Conservation (phyloP, 495 filamentous ascomycete species). For the Aspergillus carlsbadensis region DNA sequence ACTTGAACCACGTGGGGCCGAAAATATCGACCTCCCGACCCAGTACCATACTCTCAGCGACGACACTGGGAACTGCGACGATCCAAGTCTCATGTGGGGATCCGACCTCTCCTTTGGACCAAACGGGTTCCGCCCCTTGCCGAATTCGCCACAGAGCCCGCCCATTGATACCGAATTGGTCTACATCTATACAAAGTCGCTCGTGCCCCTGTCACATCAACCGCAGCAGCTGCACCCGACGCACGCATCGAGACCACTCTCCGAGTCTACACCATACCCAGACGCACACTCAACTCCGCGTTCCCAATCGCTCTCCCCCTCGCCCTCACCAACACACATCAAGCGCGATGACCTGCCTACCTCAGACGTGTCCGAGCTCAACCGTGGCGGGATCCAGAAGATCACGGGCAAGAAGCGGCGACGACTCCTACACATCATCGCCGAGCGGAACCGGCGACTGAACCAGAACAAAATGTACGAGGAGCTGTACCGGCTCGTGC, state of each 20-base stretch:
- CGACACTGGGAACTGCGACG: too few species aligned
- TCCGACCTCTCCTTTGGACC: conserved; percentile 13
- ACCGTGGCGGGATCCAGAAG: not conserved
- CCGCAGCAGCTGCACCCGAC: too few species aligned
- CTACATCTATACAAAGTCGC: not conserved
- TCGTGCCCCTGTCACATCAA: too few species aligned
- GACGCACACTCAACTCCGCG: not conserved
- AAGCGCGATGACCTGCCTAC: not conserved
- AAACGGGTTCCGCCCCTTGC: not conserved
- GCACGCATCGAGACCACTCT: too few species aligned
- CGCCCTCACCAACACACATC: not conserved
- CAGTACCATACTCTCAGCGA: not conserved
- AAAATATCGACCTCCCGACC: not conserved
- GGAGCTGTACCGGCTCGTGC: conserved; percentile 10
- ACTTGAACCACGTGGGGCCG: not conserved
- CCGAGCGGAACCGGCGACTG: conserved; percentile 11
- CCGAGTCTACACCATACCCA: not conserved
- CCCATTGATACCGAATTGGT: not conserved
- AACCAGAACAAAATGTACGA: conserved; percentile 14
- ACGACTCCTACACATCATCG: conserved; percentile 13
- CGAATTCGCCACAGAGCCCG: not conserved
- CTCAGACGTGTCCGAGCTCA: not conserved
- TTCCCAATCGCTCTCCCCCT: not conserved
- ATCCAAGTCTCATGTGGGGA: conserved; percentile 5
- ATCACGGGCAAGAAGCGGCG: conserved; percentile 9